phyloP scores from a whole-genome alignment of 257 asterid genomes.

The Lycium ferocissimum region DNA sequence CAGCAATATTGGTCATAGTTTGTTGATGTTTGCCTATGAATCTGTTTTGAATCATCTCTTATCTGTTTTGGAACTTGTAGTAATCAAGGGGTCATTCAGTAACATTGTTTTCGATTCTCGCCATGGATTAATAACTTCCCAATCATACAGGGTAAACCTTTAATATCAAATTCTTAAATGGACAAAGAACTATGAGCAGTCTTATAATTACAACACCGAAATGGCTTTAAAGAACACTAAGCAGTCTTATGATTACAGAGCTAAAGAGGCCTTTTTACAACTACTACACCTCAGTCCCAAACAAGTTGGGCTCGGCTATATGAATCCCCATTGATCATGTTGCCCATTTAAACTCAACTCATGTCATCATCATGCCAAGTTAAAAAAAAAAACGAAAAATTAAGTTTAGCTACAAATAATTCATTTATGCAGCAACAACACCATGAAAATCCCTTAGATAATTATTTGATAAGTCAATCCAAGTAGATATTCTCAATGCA shows the following conservation, averaged over 20 bases:
- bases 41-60: too few relatives aligned
- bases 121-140: neutral
- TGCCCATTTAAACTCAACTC: neutral
- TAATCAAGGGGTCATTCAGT: neutral
- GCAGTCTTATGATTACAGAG: neutral
- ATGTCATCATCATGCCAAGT: neutral
- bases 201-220: neutral
- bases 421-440: neutral
- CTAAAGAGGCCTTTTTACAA: neutral
- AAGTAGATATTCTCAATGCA: neutral
- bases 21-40: too few relatives aligned
- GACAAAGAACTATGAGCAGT: neutral
- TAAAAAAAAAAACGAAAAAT: neutral
- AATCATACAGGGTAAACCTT: slow-evolving; percentile 15
- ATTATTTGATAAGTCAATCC: slow-evolving; percentile 5
- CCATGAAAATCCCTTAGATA: neutral
- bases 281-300: neutral
- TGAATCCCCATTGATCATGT: neutral
- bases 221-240: slow-evolving; percentile 12
- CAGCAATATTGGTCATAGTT: too few relatives aligned
- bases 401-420: neutral
- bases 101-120: neutral
- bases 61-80: too few relatives aligned
- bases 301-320: too few relatives aligned
- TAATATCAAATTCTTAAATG: neutral